phyloP scores from a whole-genome alignment of 164 flowering plant species.

The Santalum album region DNA sequence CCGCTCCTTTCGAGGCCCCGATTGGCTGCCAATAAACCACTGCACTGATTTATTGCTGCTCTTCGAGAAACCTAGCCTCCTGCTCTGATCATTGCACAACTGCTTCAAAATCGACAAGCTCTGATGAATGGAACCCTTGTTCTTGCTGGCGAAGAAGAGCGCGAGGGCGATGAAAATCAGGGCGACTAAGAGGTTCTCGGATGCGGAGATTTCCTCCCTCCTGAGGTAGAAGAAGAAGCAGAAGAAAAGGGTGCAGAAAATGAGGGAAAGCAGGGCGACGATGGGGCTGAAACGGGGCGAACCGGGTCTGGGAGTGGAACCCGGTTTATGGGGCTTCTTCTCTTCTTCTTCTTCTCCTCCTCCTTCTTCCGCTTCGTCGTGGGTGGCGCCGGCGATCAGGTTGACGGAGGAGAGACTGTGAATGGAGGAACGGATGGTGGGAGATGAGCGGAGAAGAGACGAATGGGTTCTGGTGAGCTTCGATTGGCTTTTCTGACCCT shows the following conservation, averaged over 20 bases:
- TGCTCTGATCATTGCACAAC: constrained; percentile 21
- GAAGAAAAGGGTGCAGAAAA: constrained; percentile 19
- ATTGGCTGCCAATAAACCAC: constrained; percentile 79
- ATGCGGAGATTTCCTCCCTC: constrained; percentile 42
- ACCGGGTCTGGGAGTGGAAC: too few species aligned
- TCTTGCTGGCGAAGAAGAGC: constrained; percentile 34
- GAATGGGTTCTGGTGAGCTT: constrained; percentile 74
- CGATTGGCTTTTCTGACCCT: constrained; percentile 42
- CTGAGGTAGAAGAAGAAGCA: constrained; percentile 29
- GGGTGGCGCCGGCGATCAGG: constrained; percentile 9
- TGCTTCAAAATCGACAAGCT: constrained; percentile 17
- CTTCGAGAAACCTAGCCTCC: constrained; percentile 15
- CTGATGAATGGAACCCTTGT: constrained; percentile 32
- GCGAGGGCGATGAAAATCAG: constrained; percentile 50
- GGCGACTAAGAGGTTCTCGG: constrained; percentile 55
- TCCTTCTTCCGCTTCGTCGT: too few species aligned
- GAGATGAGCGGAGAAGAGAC: too few species aligned
- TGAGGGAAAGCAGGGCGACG: constrained; percentile 18
- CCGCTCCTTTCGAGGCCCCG: constrained; percentile 5
- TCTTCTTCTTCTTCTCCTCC: constrained; percentile 22
- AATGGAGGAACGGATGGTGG: constrained; percentile 71
- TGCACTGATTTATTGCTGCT: constrained; percentile 35
- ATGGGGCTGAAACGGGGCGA: constrained; percentile 27
- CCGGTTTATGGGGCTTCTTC: constrained; percentile 24
- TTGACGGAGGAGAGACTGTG: constrained; percentile 51